Percentiles rank a stretch among this genome's conserved stretches.
phyloP scores from a whole-genome alignment of 2,329 filamentous ascomycete genomes.

The Phaeosphaeria sp. region DNA sequence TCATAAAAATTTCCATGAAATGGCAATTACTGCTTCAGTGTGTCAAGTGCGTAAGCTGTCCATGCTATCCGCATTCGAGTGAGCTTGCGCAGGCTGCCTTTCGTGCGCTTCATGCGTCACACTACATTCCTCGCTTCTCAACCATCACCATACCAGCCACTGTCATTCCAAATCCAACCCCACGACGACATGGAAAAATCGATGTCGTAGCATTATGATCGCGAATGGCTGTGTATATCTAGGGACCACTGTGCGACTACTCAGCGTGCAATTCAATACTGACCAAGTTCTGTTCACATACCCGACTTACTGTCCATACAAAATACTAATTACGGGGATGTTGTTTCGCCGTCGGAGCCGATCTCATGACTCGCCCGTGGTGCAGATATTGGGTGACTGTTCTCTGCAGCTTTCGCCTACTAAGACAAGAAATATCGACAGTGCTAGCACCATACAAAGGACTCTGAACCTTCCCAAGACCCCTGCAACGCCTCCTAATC shows the following conservation, averaged over 20 bases:
- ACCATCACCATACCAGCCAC: slow-evolving; percentile 33
- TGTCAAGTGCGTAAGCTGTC: neutral
- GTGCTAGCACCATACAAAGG: slow-evolving; percentile 18
- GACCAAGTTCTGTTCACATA: neutral
- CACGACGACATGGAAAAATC: slow-evolving; percentile 8
- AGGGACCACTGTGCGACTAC: too few relatives aligned
- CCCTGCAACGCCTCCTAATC: neutral
- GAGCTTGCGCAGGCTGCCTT: neutral
- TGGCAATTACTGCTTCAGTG: neutral
- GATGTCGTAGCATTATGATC: neutral
- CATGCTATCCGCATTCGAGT: neutral
- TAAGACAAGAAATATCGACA: slow-evolving; percentile 13
- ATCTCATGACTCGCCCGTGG: slow-evolving; percentile 7
- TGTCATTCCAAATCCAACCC: slow-evolving; percentile 31
- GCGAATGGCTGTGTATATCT: neutral
- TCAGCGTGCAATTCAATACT: neutral
- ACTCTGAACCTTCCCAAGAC: slow-evolving; percentile 1
- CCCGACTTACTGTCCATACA: neutral
- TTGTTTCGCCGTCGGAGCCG: slow-evolving; percentile 12
- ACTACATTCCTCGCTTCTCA: slow-evolving; percentile 30
- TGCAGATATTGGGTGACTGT: slow-evolving; percentile 1
- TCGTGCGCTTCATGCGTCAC: slow-evolving; percentile 16
- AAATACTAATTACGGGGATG: slow-evolving; percentile 1
- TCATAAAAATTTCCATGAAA: neutral
- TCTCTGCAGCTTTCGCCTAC: slow-evolving; percentile 3